Base-by-base conservation (phyloP, 2,329 filamentous ascomycete genomes). In the Colletotrichum cordylinicola region DNA sequence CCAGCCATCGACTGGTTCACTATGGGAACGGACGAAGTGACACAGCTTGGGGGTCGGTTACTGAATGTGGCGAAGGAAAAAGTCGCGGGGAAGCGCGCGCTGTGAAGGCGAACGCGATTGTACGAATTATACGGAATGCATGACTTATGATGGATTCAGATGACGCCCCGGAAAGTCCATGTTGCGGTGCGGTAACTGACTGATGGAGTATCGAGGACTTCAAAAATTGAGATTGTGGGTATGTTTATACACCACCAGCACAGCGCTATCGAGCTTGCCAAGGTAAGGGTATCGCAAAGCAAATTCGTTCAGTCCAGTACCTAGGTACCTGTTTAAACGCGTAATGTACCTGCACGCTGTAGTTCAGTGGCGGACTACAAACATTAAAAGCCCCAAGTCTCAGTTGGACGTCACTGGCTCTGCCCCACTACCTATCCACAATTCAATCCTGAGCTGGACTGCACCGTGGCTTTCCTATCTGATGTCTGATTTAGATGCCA, bases 391-490 rank as follows among this genome's bases (percentile, higher is more conserved):
- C 4, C 37, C 7, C 37, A 15, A 56, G 21, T 43, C 43, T 43
- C n/a, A 35, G 33, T 56, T 60, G 61, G 35, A 72, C 60, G 60
- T 74, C 67, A 66, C 67, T 66, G 21, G 48, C 35, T 37, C 35
- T 74, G 72, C 67, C 72, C 72, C 72, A 74, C 72, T 60, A 52
- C 43, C 10, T 52, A 66, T 71, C 67, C 39, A 71, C 35, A 60
- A 37, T 29, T 56, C 66, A 52, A 58, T 31, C 24, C 58, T 74
- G 33, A 33, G 29, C 58, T 64, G 33, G 35, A 33, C 71, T 15
- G 43, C 48, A 65, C 43, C 48, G 67, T 74, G 72, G 64, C 67
- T 74, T 65, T 60, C 33, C 58, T 43, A 29, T 56, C 48, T 21
- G 24, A 37, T 56, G 31, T 67, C 27, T 31, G 31, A 29, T 48